These are phyloP conservation scores for Xerocomus brunneocitrinus DNA, from an alignment of 768 basidiomycete species.

Conservation along the genomic window DNA sequence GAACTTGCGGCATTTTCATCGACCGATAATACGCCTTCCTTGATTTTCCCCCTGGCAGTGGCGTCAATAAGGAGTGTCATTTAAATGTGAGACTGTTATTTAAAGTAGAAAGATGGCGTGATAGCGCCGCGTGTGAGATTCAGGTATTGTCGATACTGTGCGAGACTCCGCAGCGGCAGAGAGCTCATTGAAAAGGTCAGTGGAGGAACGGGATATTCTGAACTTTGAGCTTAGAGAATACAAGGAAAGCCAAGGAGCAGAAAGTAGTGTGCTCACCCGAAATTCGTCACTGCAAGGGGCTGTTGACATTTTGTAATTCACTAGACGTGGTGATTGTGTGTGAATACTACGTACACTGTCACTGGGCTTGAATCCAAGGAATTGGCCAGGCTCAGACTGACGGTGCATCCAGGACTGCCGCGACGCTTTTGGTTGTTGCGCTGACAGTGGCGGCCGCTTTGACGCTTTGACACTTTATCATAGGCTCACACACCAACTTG, in stretches of 20 bases:
- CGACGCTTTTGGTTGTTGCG: too few relatives aligned
- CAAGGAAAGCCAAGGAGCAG: not conserved
- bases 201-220: not conserved
- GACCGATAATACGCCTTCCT: conserved; percentile 19
- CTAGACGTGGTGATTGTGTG: too few relatives aligned
- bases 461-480: too few relatives aligned
- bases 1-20: conserved; percentile 45
- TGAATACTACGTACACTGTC: too few relatives aligned
- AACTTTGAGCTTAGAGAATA: not conserved
- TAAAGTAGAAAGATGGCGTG: conserved; percentile 4
- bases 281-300: not conserved
- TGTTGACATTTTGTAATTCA: too few relatives aligned
- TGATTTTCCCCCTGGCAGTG: conserved; percentile 5
- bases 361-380: too few relatives aligned
- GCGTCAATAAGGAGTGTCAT: conserved; percentile 13
- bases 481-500: too few relatives aligned
- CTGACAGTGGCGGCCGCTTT: too few relatives aligned
- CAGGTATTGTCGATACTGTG: conserved; percentile 5
- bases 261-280: not conserved
- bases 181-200: conserved; percentile 10
- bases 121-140: conserved; percentile 20
- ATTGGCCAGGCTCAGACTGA: too few relatives aligned
- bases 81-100: not conserved
- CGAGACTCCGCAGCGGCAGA: not conserved
- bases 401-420: too few relatives aligned